Evolutionary conservation across 2,329 filamentous ascomycete species (phyloP), one percentile per base, ranked within the genome.

Genomic region (Aspergillus calidoustus): DNA sequence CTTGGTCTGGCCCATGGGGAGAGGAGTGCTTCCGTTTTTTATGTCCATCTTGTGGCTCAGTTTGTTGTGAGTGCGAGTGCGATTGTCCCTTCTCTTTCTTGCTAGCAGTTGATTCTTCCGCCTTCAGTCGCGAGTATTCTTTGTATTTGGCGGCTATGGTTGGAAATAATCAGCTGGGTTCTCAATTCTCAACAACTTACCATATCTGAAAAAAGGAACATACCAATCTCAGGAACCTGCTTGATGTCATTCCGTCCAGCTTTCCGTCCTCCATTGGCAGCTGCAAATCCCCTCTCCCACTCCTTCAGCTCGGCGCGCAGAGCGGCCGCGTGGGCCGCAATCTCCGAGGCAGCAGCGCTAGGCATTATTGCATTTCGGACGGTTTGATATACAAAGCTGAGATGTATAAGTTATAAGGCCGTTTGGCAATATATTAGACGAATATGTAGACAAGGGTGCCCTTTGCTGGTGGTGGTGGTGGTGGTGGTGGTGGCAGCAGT

Each of bases 201-300:
- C 19, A 19, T 44, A n/a, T 25, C 23, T n/a, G 19, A 11, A 19
- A 25, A 56, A 23, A 11, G 15, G 23, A 3, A 15, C 56, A 51
- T 72, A 82, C 80, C 79, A 34, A 83, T 82, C 9, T 71, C 72
- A 7, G 72, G 72, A 55, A 80, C 74, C 48, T 78, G 73, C 65
- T 83, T 83, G 57, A 83, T 83, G 71, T 83, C 81, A 28, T 77
- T 72, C 23, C 79, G 75, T 17, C 74, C 74, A 3, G 81, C 77
- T 68, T 83, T 83, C 41, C 72, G 74, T 8, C 80, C 80, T 28
- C 73, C 71, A 61, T 82, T 77, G 11, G 73, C 71, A 3, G 74
- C 73, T 7, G 79, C 72, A 64, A 83, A 83, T 0, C 72, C 72
- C 50, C 77, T 74, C 68, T 83, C 81, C 77, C 80, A 83, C 61